Conservation (phyloP, 768 basidiomycete genomes). For the Pisolithus albus region DNA sequence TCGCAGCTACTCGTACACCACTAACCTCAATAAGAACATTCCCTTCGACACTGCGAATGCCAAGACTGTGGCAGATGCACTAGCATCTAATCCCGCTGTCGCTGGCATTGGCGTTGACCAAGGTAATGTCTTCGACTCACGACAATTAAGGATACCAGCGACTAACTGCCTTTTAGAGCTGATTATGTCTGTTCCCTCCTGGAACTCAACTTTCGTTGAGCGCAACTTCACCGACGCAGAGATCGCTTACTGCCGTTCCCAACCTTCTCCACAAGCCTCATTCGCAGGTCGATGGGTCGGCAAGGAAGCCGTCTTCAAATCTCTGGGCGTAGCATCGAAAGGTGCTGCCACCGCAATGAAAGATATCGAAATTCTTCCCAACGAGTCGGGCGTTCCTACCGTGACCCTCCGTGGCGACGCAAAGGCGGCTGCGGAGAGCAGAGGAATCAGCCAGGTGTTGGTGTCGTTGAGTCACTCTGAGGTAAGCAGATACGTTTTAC, state of each 20-base stretch:
- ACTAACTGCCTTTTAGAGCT: conserved; percentile 49
- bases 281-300: conserved; percentile 97
- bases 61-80: conserved; percentile 46
- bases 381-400: conserved; percentile 69
- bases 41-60: conserved; percentile 62
- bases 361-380: conserved; percentile 91
- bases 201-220: conserved; percentile 77
- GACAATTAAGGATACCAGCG: not conserved
- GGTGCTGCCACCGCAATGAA: conserved; percentile 94
- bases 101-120: conserved; percentile 87
- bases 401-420: conserved; percentile 80
- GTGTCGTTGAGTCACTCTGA: conserved; percentile 93
- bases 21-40: conserved; percentile 48
- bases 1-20: conserved; percentile 75
- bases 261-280: conserved; percentile 81
- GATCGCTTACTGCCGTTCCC: conserved; percentile 76
- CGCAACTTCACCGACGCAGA: conserved; percentile 94
- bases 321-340: conserved; percentile 80
- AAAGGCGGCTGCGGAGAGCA: conserved; percentile 58
- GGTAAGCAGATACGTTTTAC: conserved; percentile 38
- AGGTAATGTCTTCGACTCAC: conserved; percentile 40
- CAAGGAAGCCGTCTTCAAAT: conserved; percentile 97
- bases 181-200: conserved; percentile 86
- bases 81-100: conserved; percentile 34
- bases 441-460: conserved; percentile 68